These are phyloP conservation scores for Globisporangium takayamanum DNA, from an alignment of 352 stramenopile species.

Conservation along the genomic window DNA sequence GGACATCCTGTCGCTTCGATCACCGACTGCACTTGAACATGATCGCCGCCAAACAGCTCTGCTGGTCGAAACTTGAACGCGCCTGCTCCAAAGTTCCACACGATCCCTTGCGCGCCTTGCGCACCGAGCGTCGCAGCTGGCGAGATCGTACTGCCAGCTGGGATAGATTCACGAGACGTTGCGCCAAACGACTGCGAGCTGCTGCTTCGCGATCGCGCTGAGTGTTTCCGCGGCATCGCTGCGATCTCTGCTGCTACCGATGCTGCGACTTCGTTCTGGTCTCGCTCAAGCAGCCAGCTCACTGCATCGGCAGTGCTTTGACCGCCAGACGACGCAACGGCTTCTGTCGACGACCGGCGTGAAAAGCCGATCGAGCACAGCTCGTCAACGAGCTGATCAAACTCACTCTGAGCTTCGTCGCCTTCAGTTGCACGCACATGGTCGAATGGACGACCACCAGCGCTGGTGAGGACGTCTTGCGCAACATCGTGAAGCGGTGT, in stretches of 20 bases:
- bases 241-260: neutral
- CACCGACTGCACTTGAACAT: slow-evolving; percentile 22
- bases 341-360: slow-evolving; percentile 27
- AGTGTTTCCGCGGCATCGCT: slow-evolving; percentile 2
- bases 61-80: slow-evolving; percentile 43
- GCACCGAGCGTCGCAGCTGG: slow-evolving; percentile 38
- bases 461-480: neutral
- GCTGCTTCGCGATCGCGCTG: slow-evolving; percentile 8
- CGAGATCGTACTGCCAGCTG: slow-evolving; percentile 7
- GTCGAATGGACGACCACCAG: neutral
- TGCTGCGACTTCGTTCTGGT: neutral
- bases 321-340: slow-evolving; percentile 22
- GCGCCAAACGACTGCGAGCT: slow-evolving; percentile 2
- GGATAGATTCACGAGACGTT: neutral
- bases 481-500: neutral
- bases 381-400: slow-evolving; percentile 42
- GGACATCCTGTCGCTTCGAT: slow-evolving; percentile 21
- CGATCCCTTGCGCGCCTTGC: slow-evolving; percentile 50
- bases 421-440: neutral
- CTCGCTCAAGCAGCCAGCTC: slow-evolving; percentile 34
- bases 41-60: neutral
- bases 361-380: slow-evolving; percentile 51
- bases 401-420: slow-evolving; percentile 16
- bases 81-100: slow-evolving; percentile 67
- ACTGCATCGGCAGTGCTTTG: slow-evolving; percentile 23